Conservation (phyloP, 2,329 filamentous ascomycete genomes). For the Fusarium dlaminii region DNA sequence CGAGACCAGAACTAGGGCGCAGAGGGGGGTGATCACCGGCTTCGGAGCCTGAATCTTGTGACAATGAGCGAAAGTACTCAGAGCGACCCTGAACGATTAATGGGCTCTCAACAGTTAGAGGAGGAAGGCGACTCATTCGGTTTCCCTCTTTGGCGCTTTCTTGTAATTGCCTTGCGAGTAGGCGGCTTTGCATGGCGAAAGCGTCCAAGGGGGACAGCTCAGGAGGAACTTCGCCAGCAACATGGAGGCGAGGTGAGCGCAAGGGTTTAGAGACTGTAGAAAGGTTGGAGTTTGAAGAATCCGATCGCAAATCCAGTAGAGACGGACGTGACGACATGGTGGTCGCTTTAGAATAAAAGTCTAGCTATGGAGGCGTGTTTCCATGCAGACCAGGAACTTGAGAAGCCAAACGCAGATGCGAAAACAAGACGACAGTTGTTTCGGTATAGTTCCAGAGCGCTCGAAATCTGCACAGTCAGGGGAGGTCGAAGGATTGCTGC, state of each 20-base stretch:
- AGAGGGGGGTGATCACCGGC: slow-evolving; percentile 45
- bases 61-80: slow-evolving; percentile 82
- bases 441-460: not conserved
- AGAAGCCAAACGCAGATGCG: not conserved
- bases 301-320: slow-evolving; percentile 67
- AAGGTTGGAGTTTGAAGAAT: slow-evolving; percentile 61
- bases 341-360: slow-evolving; percentile 18
- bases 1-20: slow-evolving; percentile 48
- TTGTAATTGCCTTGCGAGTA: slow-evolving; percentile 88
- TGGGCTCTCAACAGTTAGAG: slow-evolving; percentile 83
- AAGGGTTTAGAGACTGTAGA: slow-evolving; percentile 63
- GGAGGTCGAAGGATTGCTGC: not conserved
- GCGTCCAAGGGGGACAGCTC: slow-evolving; percentile 94
- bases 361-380: slow-evolving; percentile 17
- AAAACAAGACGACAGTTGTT: not conserved
- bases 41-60: slow-evolving; percentile 67
- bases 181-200: slow-evolving; percentile 88
- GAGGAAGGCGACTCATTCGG: slow-evolving; percentile 85
- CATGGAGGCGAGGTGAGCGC: slow-evolving; percentile 78
- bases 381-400: slow-evolving; percentile 25
- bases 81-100: slow-evolving; percentile 78
- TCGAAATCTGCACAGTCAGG: not conserved
- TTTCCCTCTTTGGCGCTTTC: slow-evolving; percentile 78
- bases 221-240: slow-evolving; percentile 84
- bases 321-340: slow-evolving; percentile 66